Percentiles rank a stretch among this genome's conserved stretches.
phyloP scores from a whole-genome alignment of 495 filamentous ascomycete species.

The Astrothelium macrocarpum region DNA sequence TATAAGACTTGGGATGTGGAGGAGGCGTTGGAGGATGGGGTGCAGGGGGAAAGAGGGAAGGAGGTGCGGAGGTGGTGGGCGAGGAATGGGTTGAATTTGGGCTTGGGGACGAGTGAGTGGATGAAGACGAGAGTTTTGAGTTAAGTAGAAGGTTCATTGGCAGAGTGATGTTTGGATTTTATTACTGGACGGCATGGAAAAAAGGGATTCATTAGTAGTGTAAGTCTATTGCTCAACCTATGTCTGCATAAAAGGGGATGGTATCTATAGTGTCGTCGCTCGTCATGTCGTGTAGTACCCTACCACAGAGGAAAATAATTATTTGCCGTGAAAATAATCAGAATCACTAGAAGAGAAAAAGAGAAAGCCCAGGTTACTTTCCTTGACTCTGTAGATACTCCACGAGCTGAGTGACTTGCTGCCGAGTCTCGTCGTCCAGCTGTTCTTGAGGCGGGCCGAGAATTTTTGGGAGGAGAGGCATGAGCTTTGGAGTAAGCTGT shows the following conservation, averaged over 20 bases:
- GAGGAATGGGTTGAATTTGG: constrained; percentile 77
- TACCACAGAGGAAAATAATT: not conserved
- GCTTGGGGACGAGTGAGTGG: constrained; percentile 83
- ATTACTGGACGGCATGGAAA: too few relatives aligned
- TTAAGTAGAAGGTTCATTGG: not conserved
- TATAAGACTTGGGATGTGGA: constrained; percentile 95
- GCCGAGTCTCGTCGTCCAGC: constrained; percentile 68
- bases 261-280: not conserved
- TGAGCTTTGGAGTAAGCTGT: constrained; percentile 58
- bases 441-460: constrained; percentile 72
- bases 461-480: constrained; percentile 73
- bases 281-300: not conserved
- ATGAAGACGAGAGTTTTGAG: constrained; percentile 63
- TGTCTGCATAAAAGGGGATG: not conserved
- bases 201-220: not conserved
- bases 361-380: not conserved
- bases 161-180: too few relatives aligned
- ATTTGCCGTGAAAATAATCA: not conserved
- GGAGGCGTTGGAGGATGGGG: constrained; percentile 81
- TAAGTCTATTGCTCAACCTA: not conserved
- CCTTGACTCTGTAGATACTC: constrained; percentile 53
- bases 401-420: constrained; percentile 58
- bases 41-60: constrained; percentile 37
- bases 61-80: constrained; percentile 81
- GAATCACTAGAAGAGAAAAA: not conserved